Conservation (phyloP, 2,329 filamentous ascomycete species). For the Diaporthe eres region DNA sequence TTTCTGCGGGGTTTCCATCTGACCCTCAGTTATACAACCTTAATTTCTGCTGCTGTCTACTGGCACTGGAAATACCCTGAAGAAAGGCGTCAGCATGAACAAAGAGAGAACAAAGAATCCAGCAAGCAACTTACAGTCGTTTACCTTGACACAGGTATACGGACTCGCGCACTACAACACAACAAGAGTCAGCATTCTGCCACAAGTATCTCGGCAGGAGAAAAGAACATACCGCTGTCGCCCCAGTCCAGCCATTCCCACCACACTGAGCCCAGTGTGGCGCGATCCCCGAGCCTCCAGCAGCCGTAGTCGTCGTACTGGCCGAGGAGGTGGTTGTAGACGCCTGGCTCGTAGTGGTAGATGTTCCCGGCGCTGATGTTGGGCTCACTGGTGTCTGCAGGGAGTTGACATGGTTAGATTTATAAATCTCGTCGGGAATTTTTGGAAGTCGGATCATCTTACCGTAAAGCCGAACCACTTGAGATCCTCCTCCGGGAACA, state of each 20-base stretch:
- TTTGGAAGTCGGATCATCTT: neutral
- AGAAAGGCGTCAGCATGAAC: neutral
- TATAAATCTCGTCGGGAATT: neutral
- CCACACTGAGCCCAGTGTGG: neutral
- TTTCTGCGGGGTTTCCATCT: too few species aligned
- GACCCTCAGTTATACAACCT: too few species aligned
- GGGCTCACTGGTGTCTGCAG: neutral
- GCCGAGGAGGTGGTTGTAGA: constrained; percentile 1
- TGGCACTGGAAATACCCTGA: constrained; percentile 3
- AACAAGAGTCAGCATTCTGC: neutral
- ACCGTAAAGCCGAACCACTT: constrained; percentile 21
- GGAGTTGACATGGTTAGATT: neutral
- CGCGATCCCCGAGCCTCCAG: neutral
- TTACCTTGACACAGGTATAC: constrained; percentile 8
- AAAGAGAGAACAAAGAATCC: too few species aligned
- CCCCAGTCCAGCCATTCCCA: constrained; percentile 9
- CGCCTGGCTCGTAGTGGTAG: neutral
- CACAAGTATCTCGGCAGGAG: too few species aligned
- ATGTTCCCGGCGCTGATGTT: neutral
- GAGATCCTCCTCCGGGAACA: constrained; percentile 10
- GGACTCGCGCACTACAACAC: neutral
- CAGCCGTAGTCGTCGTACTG: constrained; percentile 3
- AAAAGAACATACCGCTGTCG: neutral
- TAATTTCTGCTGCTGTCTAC: neutral
- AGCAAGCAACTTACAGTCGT: neutral